Conservation (phyloP, 2,329 filamentous ascomycete species). For the Colletotrichum spinosum region DNA sequence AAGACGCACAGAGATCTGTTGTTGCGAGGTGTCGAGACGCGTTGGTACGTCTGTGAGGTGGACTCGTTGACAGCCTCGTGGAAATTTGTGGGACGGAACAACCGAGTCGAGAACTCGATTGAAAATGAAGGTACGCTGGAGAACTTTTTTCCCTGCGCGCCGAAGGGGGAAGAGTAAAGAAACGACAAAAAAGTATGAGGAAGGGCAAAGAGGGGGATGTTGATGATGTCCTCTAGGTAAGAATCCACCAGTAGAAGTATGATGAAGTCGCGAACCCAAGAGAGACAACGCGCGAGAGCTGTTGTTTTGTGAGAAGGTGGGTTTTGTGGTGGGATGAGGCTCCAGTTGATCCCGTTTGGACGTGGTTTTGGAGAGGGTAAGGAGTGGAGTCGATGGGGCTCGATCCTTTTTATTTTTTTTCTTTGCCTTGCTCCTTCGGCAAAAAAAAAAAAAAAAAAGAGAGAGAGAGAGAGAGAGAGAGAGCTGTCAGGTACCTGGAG, state of each 20-base stretch:
- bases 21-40: conserved; percentile 35
- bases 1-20: conserved; percentile 35
- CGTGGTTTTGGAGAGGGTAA: conserved; percentile 39
- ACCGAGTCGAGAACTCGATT: conserved; percentile 28
- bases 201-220: neutral
- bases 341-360: conserved; percentile 41
- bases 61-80: conserved; percentile 34
- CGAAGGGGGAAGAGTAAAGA: conserved; percentile 25
- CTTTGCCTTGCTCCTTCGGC: conserved; percentile 34
- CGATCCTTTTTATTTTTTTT: conserved; percentile 38
- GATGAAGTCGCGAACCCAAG: conserved; percentile 37
- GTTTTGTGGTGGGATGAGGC: conserved; percentile 40
- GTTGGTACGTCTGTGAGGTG: conserved; percentile 34
- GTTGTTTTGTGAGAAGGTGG: conserved; percentile 38
- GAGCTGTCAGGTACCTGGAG: conserved; percentile 36
- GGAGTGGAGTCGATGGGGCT: conserved; percentile 39
- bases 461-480: neutral
- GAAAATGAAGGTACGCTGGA: conserved; percentile 7
- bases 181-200: conserved; percentile 3
- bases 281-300: conserved; percentile 34
- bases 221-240: conserved; percentile 11
- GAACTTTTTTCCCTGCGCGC: conserved; percentile 12
- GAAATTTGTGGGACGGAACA: conserved; percentile 36
- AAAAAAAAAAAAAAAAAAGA: conserved; percentile 7
- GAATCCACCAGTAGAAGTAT: conserved; percentile 32